Base-by-base conservation (phyloP, 78 protist genomes). In the Dictyostelium intermedium region DNA sequence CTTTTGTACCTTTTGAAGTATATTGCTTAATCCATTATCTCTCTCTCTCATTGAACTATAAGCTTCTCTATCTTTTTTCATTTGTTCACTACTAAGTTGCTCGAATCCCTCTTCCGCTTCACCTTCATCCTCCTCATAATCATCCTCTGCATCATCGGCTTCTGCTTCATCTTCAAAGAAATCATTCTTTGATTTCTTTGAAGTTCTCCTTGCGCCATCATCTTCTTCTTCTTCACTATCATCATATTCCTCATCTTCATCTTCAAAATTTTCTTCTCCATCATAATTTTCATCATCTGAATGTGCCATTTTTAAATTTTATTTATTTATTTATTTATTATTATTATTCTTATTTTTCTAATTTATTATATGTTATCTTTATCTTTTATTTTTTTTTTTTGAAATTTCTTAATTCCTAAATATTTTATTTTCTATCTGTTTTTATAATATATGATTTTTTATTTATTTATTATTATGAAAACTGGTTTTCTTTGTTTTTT, bases 81-180 rank as follows among this genome's bases (percentile, higher is more conserved):
- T 35, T 41, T 45, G 41, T 37, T 60, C 30, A 23, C 50, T n/a
- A 5, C 14, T 6, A 53, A n/a, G 61, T 43, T 87, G 84, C 45
- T 43, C 92, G 11, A 25, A 63, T 8, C 69, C 91, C 3, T 73
- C 76, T 27, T 92, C 91, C 0, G 47, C 96, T 13, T 74, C 66
- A 0, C 47, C 92, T 60, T 92, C 84, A 9, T 77, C 91, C n/a
- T 83, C 91, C 1, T 92, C 96, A 3, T 92, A 61, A 18, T 63
- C 86, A 5, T 92, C 96, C 23, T 84, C 84, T 23, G 66, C 96
- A 32, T 66, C 80, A n/a, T 23, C 96, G 16, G 45, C 92, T 23
- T 92, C 96, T 23, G 83, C 92, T 34, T 92, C 96, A 20, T 84
- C 96, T 78, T 92, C 96, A 77, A 86, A 50, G 43, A 76, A 41